These are phyloP conservation scores for Hymenoscyphus repandus DNA, from an alignment of 2,329 filamentous ascomycete genomes.

Conservation along the genomic window DNA sequence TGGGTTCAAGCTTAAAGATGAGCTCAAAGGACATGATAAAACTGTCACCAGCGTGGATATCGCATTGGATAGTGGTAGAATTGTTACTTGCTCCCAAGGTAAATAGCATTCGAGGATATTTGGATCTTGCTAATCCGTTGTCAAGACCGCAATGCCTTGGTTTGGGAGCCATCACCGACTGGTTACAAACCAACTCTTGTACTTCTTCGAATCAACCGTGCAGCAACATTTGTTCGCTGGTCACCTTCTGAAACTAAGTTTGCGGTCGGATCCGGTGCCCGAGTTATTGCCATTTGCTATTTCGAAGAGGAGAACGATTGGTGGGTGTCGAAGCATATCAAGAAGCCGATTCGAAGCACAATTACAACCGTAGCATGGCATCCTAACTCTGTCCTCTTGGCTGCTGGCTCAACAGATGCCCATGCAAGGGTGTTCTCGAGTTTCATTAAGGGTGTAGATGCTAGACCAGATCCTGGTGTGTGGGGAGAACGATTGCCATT, in stretches of 20 bases:
- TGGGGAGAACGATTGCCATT: constrained; percentile 97
- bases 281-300: constrained; percentile 95
- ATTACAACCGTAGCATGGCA: constrained; percentile 96
- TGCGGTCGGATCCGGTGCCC: constrained; percentile 90
- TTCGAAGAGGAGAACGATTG: constrained; percentile 99
- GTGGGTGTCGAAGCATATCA: constrained; percentile 99
- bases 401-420: constrained; percentile 93
- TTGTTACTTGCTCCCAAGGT: constrained; percentile 98
- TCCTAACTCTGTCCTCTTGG: constrained; percentile 91
- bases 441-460: constrained; percentile 93
- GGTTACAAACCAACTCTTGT: constrained; percentile 98
- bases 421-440: constrained; percentile 91
- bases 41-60: constrained; percentile 95
- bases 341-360: constrained; percentile 97
- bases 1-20: constrained; percentile 79
- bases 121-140: constrained; percentile 8
- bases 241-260: constrained; percentile 96
- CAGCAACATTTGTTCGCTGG: constrained; percentile 96
- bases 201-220: constrained; percentile 92
- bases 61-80: constrained; percentile 81
- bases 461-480: constrained; percentile 74
- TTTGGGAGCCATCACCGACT: constrained; percentile 89
- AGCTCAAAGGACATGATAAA: constrained; percentile 97
- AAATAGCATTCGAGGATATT: constrained; percentile 18
- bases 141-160: constrained; percentile 89